These are phyloP conservation scores for Xerocomellus dryophilus DNA, from an alignment of 768 basidiomycete genomes.

Conservation along the genomic window DNA sequence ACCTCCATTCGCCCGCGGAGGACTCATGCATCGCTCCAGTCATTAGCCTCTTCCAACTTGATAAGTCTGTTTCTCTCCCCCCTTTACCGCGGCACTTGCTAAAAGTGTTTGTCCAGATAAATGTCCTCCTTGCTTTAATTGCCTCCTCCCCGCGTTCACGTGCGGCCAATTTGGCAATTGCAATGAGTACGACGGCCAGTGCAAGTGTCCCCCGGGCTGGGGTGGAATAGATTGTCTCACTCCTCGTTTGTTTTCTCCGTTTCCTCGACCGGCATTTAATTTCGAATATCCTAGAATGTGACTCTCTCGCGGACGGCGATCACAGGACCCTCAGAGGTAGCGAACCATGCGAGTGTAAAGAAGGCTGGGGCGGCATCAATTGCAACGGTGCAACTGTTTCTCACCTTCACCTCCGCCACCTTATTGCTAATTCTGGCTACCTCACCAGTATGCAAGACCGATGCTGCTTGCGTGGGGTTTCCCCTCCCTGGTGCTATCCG, in stretches of 20 bases:
- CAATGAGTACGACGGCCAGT: constrained; percentile 90
- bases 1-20: neutral
- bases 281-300: constrained; percentile 63
- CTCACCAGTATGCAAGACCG: constrained; percentile 76
- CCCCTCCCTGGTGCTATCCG: constrained; percentile 51
- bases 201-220: constrained; percentile 97
- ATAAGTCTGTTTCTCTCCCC: constrained; percentile 10
- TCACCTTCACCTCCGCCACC: neutral
- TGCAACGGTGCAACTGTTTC: constrained; percentile 75
- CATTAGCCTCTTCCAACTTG: constrained; percentile 16
- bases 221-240: constrained; percentile 92
- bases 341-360: constrained; percentile 81
- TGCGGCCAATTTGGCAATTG: constrained; percentile 94
- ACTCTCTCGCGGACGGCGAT: constrained; percentile 87
- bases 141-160: constrained; percentile 83
- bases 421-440: neutral
- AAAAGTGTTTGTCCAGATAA: constrained; percentile 37
- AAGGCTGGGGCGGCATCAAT: constrained; percentile 95
- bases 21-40: constrained; percentile 17
- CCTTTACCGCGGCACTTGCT: neutral
- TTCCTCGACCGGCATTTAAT: constrained; percentile 1
- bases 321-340: constrained; percentile 79
- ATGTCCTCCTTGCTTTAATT: constrained; percentile 95
- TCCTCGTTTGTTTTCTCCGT: constrained; percentile 62
- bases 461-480: constrained; percentile 78